phyloP scores from a whole-genome alignment of 140 eudicot species.

The Oenanthe javanica region DNA sequence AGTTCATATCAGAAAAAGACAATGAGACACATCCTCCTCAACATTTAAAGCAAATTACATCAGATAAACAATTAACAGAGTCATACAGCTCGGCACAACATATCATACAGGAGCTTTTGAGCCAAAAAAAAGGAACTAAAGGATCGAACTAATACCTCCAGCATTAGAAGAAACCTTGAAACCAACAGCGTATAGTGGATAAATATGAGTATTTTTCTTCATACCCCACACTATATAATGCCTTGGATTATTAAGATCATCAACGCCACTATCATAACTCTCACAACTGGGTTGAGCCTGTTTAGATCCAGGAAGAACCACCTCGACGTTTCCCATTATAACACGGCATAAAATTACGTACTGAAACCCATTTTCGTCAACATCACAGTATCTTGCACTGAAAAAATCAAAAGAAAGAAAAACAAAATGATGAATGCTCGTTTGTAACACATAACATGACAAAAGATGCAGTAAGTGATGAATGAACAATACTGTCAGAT shows the following conservation, averaged over 20 bases:
- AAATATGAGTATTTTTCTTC: constrained; percentile 72
- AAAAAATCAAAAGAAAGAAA: background rate
- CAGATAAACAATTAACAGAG: background rate
- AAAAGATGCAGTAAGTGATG: background rate
- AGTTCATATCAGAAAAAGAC: background rate
- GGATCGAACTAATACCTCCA: constrained; percentile 45
- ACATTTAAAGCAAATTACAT: background rate
- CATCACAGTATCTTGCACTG: constrained; percentile 40
- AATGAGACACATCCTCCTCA: background rate
- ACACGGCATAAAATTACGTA: constrained; percentile 59
- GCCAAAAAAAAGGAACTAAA: background rate
- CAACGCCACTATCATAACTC: constrained; percentile 78
- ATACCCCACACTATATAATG: constrained; percentile 70
- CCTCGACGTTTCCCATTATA: constrained; percentile 88
- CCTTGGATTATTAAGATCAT: constrained; percentile 57
- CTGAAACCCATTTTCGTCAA: constrained; percentile 31
- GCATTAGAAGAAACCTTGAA: constrained; percentile 46
- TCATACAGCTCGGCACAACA: background rate
- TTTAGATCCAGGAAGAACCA: constrained; percentile 21
- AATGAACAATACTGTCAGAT: background rate
- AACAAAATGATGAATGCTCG: background rate
- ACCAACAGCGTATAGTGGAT: constrained; percentile 63
- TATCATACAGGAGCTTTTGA: background rate
- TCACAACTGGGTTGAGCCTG: constrained; percentile 75
- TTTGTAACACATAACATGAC: background rate